Evolutionary conservation across 2,329 filamentous ascomycete genomes (phyloP), one percentile per base, ranked within the genome.

Genomic region (Mollisia scopiformis): DNA sequence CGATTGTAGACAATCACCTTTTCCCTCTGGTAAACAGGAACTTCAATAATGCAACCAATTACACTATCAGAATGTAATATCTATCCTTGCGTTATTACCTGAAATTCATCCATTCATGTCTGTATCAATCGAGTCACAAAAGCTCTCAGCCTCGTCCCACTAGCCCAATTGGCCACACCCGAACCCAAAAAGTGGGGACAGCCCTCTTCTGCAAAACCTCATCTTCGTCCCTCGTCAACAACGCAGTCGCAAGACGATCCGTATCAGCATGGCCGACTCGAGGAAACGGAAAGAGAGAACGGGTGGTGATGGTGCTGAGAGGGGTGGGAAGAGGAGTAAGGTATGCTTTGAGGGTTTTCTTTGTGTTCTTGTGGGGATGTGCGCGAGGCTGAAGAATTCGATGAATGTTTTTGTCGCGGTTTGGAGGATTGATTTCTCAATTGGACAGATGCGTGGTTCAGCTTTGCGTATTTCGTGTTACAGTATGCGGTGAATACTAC

Each of bases 251-350:
- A 27, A 28, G 2, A 2, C 16, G 21, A n/a, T 47, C 23, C 11
- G 23, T 47, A 51, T 37, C 33, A 51, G 35, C 19, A 71, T 71
- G 69, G 61, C 66, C 6, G 69, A 70, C 49, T 57, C 58, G n/a
- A 68, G 63, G 21, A 71, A 71, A 49, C 59, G 67, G 10, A 70
- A 71, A 58, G 62, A 61, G 19, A 60, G 60, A 37, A 46, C 61
- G 28, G 61, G 52, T 21, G 59, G 63, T 49, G 60, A 58, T 57
- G 23, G 8, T 27, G 23, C 23, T 27, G 43, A 27, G 21, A 47
- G 43, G 47, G 59, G 52, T 11, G 21, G 52, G 7, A 71, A 71
- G 64, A 67, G 67, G 39, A 69, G 68, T 60, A 71, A 70, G 67
- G 69, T 71, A 59, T 55, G 66, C 62, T 7, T 27, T 23, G n/a